A percentile compares a stretch with the other conserved stretches of the same genome.
These are phyloP conservation scores for Cucurbita ficifolia DNA, from an alignment of 306 rosid genomes.

Conservation along the genomic window DNA sequence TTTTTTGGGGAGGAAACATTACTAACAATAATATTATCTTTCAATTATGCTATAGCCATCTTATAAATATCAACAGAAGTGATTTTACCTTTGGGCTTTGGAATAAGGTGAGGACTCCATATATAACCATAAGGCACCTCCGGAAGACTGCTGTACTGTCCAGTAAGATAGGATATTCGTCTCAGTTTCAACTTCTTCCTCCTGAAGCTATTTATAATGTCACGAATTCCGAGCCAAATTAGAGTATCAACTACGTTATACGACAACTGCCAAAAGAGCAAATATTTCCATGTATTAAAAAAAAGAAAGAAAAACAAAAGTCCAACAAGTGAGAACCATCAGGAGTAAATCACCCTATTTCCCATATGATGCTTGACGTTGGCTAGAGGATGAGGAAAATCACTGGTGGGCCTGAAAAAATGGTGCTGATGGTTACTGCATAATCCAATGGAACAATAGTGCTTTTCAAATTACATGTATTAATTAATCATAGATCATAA, in stretches of 20 bases:
- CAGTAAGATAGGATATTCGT: slow-evolving; percentile 60
- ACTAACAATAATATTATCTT: neutral
- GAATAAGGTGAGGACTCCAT: slow-evolving; percentile 97
- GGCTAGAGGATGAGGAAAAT: slow-evolving; percentile 88
- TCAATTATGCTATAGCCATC: neutral
- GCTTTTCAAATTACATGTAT: neutral
- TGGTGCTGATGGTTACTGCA: neutral
- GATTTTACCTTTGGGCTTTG: slow-evolving; percentile 75
- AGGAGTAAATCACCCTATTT: slow-evolving; percentile 48
- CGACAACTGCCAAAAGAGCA: slow-evolving; percentile 56
- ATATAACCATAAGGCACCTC: slow-evolving; percentile 69
- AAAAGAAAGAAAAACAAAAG: slow-evolving; percentile 6
- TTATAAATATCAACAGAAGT: neutral
- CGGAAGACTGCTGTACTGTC: slow-evolving; percentile 38
- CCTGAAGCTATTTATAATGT: slow-evolving; percentile 70
- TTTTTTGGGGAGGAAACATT: too few species aligned
- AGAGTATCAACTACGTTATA: slow-evolving; percentile 78
- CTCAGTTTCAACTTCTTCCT: slow-evolving; percentile 67
- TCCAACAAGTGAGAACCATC: neutral
- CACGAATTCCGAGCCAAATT: slow-evolving; percentile 93
- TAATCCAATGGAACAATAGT: neutral
- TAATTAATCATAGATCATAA: neutral
- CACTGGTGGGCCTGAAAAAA: slow-evolving; percentile 70
- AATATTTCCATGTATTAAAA: slow-evolving; percentile 4
- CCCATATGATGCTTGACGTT: slow-evolving; percentile 60